These are phyloP conservation scores for Sphenostylis stenocarpa DNA, from an alignment of 306 rosid genomes.

Conservation along the genomic window DNA sequence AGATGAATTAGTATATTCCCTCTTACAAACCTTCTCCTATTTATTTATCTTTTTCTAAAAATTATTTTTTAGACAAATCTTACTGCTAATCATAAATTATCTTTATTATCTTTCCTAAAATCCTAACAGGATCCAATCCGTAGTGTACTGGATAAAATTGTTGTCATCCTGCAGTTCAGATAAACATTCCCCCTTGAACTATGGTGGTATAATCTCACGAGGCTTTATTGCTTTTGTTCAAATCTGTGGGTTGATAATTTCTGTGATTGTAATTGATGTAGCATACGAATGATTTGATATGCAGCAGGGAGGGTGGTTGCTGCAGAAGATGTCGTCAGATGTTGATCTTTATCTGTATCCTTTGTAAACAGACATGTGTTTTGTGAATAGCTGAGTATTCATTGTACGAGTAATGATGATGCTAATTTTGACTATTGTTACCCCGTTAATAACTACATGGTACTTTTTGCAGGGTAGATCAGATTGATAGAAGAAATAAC, in stretches of 20 bases:
- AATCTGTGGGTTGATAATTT: neutral
- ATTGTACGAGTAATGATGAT: neutral
- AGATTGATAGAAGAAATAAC: neutral
- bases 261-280: constrained; percentile 32
- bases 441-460: neutral
- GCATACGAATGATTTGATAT: constrained; percentile 36
- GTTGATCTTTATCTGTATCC: constrained; percentile 51
- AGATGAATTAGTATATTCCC: too few species aligned
- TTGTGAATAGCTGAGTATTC: neutral
- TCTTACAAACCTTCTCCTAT: too few species aligned
- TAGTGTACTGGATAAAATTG: neutral
- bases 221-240: neutral
- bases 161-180: constrained; percentile 28
- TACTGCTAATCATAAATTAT: too few species aligned
- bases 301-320: constrained; percentile 54
- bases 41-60: too few species aligned
- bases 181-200: neutral
- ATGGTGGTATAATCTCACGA: constrained; percentile 27
- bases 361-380: constrained; percentile 16
- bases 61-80: too few species aligned
- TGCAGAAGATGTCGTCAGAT: constrained; percentile 50
- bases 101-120: too few species aligned
- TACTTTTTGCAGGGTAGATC: constrained; percentile 42
- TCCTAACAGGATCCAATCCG: too few species aligned
- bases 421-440: neutral